Conservation (phyloP, 257 asterid species). For the Thymus mandschuricus region DNA sequence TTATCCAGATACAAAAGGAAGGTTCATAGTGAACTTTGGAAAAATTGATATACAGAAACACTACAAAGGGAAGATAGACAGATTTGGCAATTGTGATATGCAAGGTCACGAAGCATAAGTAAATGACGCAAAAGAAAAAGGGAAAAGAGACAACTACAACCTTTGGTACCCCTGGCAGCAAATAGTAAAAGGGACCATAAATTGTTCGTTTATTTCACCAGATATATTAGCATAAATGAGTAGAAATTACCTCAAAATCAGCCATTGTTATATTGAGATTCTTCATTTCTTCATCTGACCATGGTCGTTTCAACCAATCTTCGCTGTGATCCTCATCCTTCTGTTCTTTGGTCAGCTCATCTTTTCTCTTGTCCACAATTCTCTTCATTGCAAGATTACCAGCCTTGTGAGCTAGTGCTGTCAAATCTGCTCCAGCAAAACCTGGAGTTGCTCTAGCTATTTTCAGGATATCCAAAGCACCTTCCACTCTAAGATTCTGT, state of each 20-base stretch:
- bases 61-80: too few relatives aligned
- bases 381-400: constrained; percentile 90
- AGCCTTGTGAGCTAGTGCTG: constrained; percentile 71
- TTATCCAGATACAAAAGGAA: too few relatives aligned
- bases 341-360: constrained; percentile 37
- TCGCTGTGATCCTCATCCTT: constrained; percentile 40
- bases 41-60: too few relatives aligned
- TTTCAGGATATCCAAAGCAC: constrained; percentile 72
- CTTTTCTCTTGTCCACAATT: constrained; percentile 55
- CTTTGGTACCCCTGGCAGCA: too few relatives aligned
- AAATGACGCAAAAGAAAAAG: too few relatives aligned
- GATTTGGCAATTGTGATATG: too few relatives aligned
- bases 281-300: constrained; percentile 69
- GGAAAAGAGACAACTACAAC: too few relatives aligned
- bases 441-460: constrained; percentile 87
- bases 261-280: constrained; percentile 62
- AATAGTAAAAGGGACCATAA: background rate
- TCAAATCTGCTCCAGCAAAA: constrained; percentile 93
- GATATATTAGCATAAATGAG: background rate
- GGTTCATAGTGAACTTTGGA: too few relatives aligned
- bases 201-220: constrained; percentile 4
- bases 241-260: constrained; percentile 78
- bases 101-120: too few relatives aligned
- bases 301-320: constrained; percentile 74
- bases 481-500: constrained; percentile 71